Conservation (phyloP, 331 rosid genomes). For the Spiraea crenata region DNA sequence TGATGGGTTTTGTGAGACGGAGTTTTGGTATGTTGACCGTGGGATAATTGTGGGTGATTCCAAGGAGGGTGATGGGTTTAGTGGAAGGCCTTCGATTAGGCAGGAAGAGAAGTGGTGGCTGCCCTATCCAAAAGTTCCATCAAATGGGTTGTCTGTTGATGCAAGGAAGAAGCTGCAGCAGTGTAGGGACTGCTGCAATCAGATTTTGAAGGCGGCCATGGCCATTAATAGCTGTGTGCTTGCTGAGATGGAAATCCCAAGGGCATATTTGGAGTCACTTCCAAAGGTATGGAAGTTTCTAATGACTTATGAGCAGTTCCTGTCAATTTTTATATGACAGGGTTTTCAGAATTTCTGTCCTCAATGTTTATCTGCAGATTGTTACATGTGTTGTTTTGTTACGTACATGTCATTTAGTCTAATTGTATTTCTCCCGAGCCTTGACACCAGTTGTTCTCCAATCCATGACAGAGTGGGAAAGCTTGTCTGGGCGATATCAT, state of each 20-base stretch:
- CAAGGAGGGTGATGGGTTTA: slow-evolving; percentile 49
- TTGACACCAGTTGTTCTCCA: slow-evolving; percentile 6
- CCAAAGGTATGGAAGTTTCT: slow-evolving; percentile 59
- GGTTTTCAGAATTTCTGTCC: no score
- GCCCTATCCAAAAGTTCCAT: slow-evolving; percentile 85
- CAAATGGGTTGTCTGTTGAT: slow-evolving; percentile 64
- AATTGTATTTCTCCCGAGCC: not conserved
- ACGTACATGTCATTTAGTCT: not conserved
- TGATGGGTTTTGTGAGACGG: slow-evolving; percentile 71
- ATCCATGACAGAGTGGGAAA: slow-evolving; percentile 64
- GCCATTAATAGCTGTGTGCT: slow-evolving; percentile 84
- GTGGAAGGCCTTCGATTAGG: slow-evolving; percentile 82
- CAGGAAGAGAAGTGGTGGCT: slow-evolving; percentile 99
- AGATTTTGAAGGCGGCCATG: slow-evolving; percentile 88
- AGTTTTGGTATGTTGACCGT: slow-evolving; percentile 71
- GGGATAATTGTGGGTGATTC: slow-evolving; percentile 62
- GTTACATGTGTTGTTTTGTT: no score
- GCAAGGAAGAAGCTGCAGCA: slow-evolving; percentile 90
- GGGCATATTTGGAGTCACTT: slow-evolving; percentile 57
- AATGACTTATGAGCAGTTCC: no score
- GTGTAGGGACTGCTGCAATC: slow-evolving; percentile 86
- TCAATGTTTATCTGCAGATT: no score
- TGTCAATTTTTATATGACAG: no score
- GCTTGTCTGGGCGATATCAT: slow-evolving; percentile 81
- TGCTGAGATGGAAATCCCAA: slow-evolving; percentile 89